Percentiles rank a stretch among this genome's conserved stretches.
Conservation (phyloP, 129 eudicot genomes). For the Solidago caesia region DNA sequence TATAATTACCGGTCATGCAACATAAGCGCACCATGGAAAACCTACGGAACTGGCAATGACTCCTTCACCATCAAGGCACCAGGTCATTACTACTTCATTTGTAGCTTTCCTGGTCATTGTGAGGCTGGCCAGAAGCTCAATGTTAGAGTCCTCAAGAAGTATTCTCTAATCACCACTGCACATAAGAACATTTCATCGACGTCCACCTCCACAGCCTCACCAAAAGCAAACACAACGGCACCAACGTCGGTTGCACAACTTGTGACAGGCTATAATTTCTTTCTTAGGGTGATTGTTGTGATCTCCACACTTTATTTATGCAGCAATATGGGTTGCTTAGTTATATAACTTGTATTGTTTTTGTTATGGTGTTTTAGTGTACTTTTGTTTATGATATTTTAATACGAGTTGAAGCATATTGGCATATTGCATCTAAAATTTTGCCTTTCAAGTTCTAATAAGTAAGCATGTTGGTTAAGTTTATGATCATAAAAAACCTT, state of each 20-base stretch:
- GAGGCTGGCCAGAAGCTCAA: conserved; percentile 51
- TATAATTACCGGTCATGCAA: conserved; percentile 41
- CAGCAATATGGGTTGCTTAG: conserved; percentile 17
- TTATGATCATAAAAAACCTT: too few relatives aligned
- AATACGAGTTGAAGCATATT: not conserved
- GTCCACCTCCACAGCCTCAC: not conserved
- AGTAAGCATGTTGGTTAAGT: too few relatives aligned
- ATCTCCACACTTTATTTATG: not conserved
- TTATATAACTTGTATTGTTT: not conserved
- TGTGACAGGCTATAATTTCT: not conserved
- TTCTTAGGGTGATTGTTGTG: conserved; percentile 18
- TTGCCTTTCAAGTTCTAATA: too few relatives aligned
- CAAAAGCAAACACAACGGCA: conserved; percentile 7
- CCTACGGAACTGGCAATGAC: conserved; percentile 45
- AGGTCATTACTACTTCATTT: conserved; percentile 51
- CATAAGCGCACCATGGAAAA: conserved; percentile 18
- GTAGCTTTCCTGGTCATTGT: conserved; percentile 53
- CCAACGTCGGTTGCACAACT: conserved; percentile 9
- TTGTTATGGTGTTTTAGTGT: not conserved
- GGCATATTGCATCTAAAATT: not conserved
- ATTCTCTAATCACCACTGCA: not conserved
- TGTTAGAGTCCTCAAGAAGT: conserved; percentile 38
- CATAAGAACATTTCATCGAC: not conserved
- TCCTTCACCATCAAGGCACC: conserved; percentile 35
- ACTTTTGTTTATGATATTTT: not conserved